Percentiles rank a stretch among this genome's conserved stretches.
phyloP scores from a whole-genome alignment of 2,329 filamentous ascomycete genomes.

The Aureobasidium namibiae region DNA sequence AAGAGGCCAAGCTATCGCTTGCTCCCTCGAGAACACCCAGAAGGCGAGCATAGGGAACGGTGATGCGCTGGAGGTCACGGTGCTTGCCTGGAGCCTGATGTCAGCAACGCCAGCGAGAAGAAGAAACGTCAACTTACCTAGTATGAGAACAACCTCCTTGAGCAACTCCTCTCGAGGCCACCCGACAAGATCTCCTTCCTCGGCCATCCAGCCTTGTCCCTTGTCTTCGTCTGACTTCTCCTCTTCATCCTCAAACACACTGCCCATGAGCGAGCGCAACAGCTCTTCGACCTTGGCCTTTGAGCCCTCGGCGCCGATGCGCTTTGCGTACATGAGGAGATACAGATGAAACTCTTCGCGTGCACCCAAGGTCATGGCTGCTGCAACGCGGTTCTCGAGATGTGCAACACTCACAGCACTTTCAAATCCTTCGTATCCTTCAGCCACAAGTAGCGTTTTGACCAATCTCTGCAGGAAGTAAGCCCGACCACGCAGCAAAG shows the following conservation, averaged over 20 bases:
- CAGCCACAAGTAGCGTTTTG: slow-evolving; percentile 76
- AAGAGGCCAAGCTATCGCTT: background rate
- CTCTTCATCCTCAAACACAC: slow-evolving; percentile 52
- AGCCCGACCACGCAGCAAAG: slow-evolving; percentile 81
- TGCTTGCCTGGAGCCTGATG: slow-evolving; percentile 67
- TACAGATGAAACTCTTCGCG: slow-evolving; percentile 91
- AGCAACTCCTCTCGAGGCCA: slow-evolving; percentile 84
- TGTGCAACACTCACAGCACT: slow-evolving; percentile 87
- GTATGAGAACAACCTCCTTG: slow-evolving; percentile 83
- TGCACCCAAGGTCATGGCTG: slow-evolving; percentile 73
- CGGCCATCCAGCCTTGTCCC: slow-evolving; percentile 53
- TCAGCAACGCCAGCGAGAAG: background rate
- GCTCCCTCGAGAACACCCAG: slow-evolving; percentile 49
- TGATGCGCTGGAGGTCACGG: slow-evolving; percentile 84
- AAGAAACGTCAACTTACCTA: slow-evolving; percentile 55
- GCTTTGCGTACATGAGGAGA: slow-evolving; percentile 96
- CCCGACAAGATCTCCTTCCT: slow-evolving; percentile 69
- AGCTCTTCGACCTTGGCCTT: slow-evolving; percentile 89
- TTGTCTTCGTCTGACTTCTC: slow-evolving; percentile 35
- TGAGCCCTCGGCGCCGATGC: slow-evolving; percentile 81
- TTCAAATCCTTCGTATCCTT: slow-evolving; percentile 89
- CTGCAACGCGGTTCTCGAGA: slow-evolving; percentile 88
- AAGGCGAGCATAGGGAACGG: slow-evolving; percentile 88
- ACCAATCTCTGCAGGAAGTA: slow-evolving; percentile 87
- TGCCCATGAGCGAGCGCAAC: slow-evolving; percentile 70